Conservation (phyloP, 768 basidiomycete genomes). For the Rhodotorula paludigena region DNA sequence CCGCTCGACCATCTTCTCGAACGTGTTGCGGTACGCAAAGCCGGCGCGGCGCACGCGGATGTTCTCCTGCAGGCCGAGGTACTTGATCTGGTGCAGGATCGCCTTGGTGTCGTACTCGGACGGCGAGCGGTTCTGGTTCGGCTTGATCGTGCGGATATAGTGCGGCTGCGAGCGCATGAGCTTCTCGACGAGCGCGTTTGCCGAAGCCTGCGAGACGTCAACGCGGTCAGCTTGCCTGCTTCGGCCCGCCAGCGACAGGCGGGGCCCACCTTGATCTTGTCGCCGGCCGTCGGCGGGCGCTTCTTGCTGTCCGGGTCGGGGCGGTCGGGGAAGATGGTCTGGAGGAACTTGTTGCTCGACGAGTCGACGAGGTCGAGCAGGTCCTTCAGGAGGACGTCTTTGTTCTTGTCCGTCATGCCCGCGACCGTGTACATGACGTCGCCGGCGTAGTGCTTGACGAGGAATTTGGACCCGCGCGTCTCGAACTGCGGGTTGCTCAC, state of each 20-base stretch:
- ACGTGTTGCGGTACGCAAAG: conserved; percentile 96
- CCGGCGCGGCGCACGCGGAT: conserved; percentile 95
- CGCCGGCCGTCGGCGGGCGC: conserved; percentile 92
- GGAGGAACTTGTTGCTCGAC: conserved; percentile 78
- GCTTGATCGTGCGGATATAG: conserved; percentile 98
- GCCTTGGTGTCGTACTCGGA: conserved; percentile 91
- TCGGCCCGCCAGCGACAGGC: conserved; percentile 11
- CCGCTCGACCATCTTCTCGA: conserved; percentile 97
- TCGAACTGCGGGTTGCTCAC: conserved; percentile 86
- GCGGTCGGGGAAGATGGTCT: conserved; percentile 82
- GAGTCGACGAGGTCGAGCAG: conserved; percentile 78
- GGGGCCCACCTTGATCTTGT: conserved; percentile 83
- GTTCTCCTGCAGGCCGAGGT: conserved; percentile 96
- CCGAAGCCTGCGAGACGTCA: conserved; percentile 54
- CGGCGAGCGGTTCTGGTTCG: conserved; percentile 86
- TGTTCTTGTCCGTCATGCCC: conserved; percentile 99
- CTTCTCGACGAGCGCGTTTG: conserved; percentile 91
- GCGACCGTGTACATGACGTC: conserved; percentile 96
- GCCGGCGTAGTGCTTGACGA: conserved; percentile 95
- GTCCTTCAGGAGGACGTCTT: conserved; percentile 93
- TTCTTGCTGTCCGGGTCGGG: conserved; percentile 97
- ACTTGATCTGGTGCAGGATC: conserved; percentile 97
- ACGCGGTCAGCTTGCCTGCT: neutral
- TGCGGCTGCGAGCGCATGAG: conserved; percentile 95
- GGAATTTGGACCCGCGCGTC: conserved; percentile 83